Percentiles rank a stretch among this genome's conserved stretches.
These are phyloP conservation scores for Trichothecium roseum DNA, from an alignment of 2,329 filamentous ascomycete species.

Conservation along the genomic window DNA sequence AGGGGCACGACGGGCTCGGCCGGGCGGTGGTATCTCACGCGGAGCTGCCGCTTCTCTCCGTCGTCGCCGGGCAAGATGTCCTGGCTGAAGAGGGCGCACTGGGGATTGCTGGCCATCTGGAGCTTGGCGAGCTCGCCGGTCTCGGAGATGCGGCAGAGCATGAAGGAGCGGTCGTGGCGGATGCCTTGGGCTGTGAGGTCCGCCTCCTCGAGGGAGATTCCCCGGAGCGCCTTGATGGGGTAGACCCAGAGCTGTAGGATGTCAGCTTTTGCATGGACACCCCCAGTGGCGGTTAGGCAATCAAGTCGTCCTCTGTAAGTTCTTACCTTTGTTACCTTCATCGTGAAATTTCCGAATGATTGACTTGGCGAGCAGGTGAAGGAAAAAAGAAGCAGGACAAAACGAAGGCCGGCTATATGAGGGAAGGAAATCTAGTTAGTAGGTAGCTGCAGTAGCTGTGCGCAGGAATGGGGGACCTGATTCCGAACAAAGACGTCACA, in stretches of 20 bases:
- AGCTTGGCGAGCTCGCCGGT: slow-evolving; percentile 40
- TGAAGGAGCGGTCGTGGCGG: slow-evolving; percentile 57
- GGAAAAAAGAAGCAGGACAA: background rate
- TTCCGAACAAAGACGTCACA: no score
- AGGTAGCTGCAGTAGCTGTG: background rate
- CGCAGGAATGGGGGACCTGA: no score
- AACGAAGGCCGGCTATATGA: no score
- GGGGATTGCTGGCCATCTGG: slow-evolving; percentile 45
- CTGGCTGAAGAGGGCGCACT: slow-evolving; percentile 55
- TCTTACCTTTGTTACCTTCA: slow-evolving; percentile 16
- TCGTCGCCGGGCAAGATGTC: slow-evolving; percentile 28
- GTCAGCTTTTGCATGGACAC: no score
- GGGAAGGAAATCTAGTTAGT: no score
- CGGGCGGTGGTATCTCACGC: slow-evolving; percentile 32
- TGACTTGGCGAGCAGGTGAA: background rate
- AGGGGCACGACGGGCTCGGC: slow-evolving; percentile 26
- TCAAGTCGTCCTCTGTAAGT: no score
- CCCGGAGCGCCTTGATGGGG: slow-evolving; percentile 63
- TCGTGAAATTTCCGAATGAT: slow-evolving; percentile 4
- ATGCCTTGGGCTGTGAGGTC: slow-evolving; percentile 52
- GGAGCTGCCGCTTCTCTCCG: slow-evolving; percentile 15
- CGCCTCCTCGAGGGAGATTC: slow-evolving; percentile 41
- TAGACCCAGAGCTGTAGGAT: slow-evolving; percentile 54
- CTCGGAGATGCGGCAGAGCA: slow-evolving; percentile 47
- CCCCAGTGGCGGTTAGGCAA: background rate